Evolutionary conservation across 345 rosid species (phyloP), one percentile per base, ranked within the genome.

Genomic region (Psidium friedrichsthalianum): DNA sequence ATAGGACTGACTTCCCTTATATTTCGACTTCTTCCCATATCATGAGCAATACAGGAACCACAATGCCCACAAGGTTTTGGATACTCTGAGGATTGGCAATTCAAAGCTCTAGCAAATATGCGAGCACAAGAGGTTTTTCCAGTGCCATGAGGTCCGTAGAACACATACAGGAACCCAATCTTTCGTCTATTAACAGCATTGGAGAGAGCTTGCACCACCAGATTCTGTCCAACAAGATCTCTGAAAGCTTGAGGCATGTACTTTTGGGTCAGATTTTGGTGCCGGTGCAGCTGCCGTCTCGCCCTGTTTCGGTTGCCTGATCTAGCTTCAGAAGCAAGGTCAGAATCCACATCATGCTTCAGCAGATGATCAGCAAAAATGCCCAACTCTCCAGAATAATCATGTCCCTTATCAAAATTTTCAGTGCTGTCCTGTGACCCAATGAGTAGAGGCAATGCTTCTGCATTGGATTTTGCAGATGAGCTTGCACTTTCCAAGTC

Each of bases 71-170:
- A 98, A 42, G 99, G 99, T 87, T 91, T 98, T 55, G 93, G 93
- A 40, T 90, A 93, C 81, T 95, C 98, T 47, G 81, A 29, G 59
- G 98, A 94, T 74, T 92, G 97, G 86, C 99, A 98, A 86, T 96
- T 98, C 88, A 98, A 93, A 84, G 98, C 99, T 87, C 94, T 90
- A 54, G 99, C 96, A 82, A 98, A 94, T 55, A 94, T 89, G 40
- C 99, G 94, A 64, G 99, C 99, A 84, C 99, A 95, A 0, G 97
- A 98, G 44, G 99, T 95, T 88, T 96, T 98, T 47, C 99, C 99
- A 5, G 99, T 96, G 76, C 99, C 99, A 83, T 94, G 98, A 88
- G 99, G 98, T 59, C 99, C 99, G 16, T 98, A 92, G 84, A 98
- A 96, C 27, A 94, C 98, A 83, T 96, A 98, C 25, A 98, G 94